These are phyloP conservation scores for Sarocladiaceae sp. DNA, from an alignment of 2,329 filamentous ascomycete species.

Conservation along the genomic window DNA sequence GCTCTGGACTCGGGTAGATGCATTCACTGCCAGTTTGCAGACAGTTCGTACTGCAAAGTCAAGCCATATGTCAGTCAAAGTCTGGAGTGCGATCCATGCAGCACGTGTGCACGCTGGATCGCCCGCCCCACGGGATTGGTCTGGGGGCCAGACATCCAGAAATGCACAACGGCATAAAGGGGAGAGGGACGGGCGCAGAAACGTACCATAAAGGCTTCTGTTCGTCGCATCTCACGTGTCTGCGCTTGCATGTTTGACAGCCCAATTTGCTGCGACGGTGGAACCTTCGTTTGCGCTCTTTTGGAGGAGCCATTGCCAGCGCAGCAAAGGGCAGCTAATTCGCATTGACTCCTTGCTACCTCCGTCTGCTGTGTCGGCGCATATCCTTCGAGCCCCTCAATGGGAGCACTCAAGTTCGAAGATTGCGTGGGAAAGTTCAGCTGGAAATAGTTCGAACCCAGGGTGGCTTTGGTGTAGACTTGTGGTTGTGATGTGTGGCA, in stretches of 20 bases:
- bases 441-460: not conserved
- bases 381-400: not conserved
- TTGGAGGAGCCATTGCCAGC: slow-evolving; percentile 27
- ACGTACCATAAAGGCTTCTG: slow-evolving; percentile 41
- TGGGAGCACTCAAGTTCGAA: not conserved
- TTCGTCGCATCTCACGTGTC: slow-evolving; percentile 43
- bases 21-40: slow-evolving; percentile 41
- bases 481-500: not conserved
- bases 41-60: slow-evolving; percentile 35
- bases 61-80: not conserved
- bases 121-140: not conserved
- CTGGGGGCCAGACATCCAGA: not conserved
- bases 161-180: not conserved
- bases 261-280: slow-evolving; percentile 33
- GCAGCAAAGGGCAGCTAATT: not conserved
- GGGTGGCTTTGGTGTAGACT: not conserved
- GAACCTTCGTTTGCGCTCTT: slow-evolving; percentile 32
- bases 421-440: not conserved
- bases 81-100: not conserved
- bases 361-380: not conserved
- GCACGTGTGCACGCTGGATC: not conserved
- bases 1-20: slow-evolving; percentile 23
- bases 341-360: not conserved
- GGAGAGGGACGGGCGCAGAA: slow-evolving; percentile 8
- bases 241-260: slow-evolving; percentile 32